Evolutionary conservation across 495 filamentous ascomycete genomes (phyloP).

Genomic region (Margaritispora aquatica): DNA sequence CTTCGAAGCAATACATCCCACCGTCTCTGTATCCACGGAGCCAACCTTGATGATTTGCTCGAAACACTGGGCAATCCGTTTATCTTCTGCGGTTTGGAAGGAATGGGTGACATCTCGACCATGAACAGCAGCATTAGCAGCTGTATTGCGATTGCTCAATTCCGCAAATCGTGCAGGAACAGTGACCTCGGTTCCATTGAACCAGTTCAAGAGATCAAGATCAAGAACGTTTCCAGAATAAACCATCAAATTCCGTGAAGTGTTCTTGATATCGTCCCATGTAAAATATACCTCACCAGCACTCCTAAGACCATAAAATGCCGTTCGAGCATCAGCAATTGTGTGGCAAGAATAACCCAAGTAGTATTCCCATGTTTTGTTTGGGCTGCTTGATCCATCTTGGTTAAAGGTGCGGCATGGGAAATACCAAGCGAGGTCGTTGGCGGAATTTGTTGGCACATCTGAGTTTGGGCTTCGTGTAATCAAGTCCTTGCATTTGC

Average conservation of each 20-base stretch:
- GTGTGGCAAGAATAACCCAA: slow-evolving; percentile 91
- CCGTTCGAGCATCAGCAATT: slow-evolving; percentile 51
- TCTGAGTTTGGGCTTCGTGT: slow-evolving; percentile 61
- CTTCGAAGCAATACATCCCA: slow-evolving; percentile 95
- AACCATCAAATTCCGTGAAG: slow-evolving; percentile 79
- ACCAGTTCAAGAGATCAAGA: slow-evolving; percentile 84
- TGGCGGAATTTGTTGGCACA: slow-evolving; percentile 66
- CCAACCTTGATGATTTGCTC: slow-evolving; percentile 93
- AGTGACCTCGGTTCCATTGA: slow-evolving; percentile 78
- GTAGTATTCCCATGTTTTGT: slow-evolving; percentile 68
- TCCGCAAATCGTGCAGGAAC: slow-evolving; percentile 75
- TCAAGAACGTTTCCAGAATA: slow-evolving; percentile 94
- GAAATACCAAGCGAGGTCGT: slow-evolving; percentile 93
- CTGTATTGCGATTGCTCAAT: slow-evolving; percentile 46
- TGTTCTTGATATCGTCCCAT: slow-evolving; percentile 91
- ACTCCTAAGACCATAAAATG: slow-evolving; percentile 62
- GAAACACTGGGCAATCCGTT: slow-evolving; percentile 76
- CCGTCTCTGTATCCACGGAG: slow-evolving; percentile 89
- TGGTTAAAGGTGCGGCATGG: slow-evolving; percentile 89
- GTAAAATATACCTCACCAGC: slow-evolving; percentile 85
- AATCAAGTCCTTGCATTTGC: slow-evolving; percentile 90
- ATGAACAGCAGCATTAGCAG: slow-evolving; percentile 61
- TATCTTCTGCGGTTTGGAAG: slow-evolving; percentile 71
- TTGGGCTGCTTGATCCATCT: slow-evolving; percentile 77
- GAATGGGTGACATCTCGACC: slow-evolving; percentile 90